Evolutionary conservation across 192 early-diverging fungal genomes (phyloP), one percentile per base, ranked within the genome.

Genomic region (Mortierella claussenii): DNA sequence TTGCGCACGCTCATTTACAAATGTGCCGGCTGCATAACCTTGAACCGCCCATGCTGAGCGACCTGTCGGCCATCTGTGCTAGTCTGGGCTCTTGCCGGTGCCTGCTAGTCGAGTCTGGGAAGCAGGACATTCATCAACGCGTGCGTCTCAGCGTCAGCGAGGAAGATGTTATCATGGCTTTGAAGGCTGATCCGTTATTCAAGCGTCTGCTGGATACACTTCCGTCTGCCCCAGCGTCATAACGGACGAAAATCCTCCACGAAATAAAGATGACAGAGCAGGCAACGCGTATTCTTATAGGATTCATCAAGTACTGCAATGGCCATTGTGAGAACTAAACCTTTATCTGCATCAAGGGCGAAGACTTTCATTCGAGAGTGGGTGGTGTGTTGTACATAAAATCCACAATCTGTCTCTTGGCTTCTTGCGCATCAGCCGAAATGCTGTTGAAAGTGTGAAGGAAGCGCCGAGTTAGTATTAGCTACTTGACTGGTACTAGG

Each of bases 121-220:
- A 88, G 17, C 69, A 89, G 30, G 92, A 91, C 78, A 81, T 92
- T 5, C 81, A 82, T 62, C 89, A 89, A 78, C 81, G 88, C 7
- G 82, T 95, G 20, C 74, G 88, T 10, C 78, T 97, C 33, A 90
- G 89, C 60, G 82, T 94, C 15, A 83, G 81, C 17, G 93, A 94
- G 48, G 89, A 91, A 31, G 93, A 95, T 73, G 84, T 95, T n/a
- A 81, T 93, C 1, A 87, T 91, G 74, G 93, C 93, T 0, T 80
- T 93, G 7, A 85, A 86, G 10, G 64, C 81, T 0, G 92, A 93
- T 54, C 76, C 82, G 15, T 49, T 91, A 34, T 86, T 93, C 69
- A 79, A 43, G 37, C 63, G 73, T 24, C 21, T 67, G 0, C 31
- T 66, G 36, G 65, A 76, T 10, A 65, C 55, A 33, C 50, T 75